Conservation (phyloP, 441 rosid species). For the Omphalea diandra region DNA sequence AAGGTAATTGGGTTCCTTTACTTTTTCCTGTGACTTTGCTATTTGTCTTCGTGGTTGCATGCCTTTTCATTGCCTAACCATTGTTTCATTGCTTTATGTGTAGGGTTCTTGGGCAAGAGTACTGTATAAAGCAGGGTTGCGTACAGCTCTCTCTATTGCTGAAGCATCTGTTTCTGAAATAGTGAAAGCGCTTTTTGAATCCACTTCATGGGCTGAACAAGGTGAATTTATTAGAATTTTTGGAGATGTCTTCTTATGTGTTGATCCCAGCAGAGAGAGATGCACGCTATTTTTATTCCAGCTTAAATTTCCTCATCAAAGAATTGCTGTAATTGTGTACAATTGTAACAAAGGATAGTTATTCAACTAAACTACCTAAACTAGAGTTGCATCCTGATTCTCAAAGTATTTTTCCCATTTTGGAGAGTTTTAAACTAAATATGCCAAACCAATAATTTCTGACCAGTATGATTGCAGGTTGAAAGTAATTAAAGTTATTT, state of each 20-base stretch:
- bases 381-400: neutral
- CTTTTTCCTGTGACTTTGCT: slow-evolving; percentile 19
- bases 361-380: too few species aligned
- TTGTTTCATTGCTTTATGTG: too few species aligned
- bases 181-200: slow-evolving; percentile 89
- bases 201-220: slow-evolving; percentile 81
- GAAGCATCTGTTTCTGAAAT: slow-evolving; percentile 93
- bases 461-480: neutral
- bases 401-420: neutral
- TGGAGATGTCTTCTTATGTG: neutral
- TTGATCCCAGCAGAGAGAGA: neutral
- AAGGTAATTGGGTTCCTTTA: slow-evolving; percentile 62
- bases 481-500: neutral
- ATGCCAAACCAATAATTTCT: neutral
- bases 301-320: slow-evolving; percentile 11
- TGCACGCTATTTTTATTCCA: slow-evolving; percentile 9
- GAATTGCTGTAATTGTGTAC: too few species aligned
- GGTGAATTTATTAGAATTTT: slow-evolving; percentile 47
- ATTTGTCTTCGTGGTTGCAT: slow-evolving; percentile 7
- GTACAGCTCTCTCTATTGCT: slow-evolving; percentile 86
- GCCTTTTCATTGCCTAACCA: slow-evolving; percentile 8
- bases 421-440: neutral
- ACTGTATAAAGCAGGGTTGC: slow-evolving; percentile 92
- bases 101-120: slow-evolving; percentile 99
- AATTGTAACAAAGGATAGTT: too few species aligned